Evolutionary conservation across 2,329 filamentous ascomycete species (phyloP).

Genomic region (Remersonia thermophila): DNA sequence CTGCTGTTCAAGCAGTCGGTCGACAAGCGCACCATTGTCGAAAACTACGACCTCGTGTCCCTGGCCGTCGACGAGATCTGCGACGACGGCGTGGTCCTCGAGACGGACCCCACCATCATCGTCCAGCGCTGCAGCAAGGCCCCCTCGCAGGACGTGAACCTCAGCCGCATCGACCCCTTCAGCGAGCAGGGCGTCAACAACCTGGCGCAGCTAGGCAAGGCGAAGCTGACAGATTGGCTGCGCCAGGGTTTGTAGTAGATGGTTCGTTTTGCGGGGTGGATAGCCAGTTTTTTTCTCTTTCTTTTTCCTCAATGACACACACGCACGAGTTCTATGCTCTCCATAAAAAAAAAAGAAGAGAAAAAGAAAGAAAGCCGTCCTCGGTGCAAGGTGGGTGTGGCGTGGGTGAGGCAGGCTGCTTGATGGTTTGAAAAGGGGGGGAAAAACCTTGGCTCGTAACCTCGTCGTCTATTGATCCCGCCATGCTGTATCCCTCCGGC

Average conservation of each 20-base stretch:
- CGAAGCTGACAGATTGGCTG: conserved; percentile 81
- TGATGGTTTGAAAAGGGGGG: no score
- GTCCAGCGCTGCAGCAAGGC: conserved; percentile 86
- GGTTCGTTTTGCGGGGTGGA: no score
- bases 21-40: conserved; percentile 93
- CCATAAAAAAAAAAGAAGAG: no score
- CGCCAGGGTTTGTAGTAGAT: conserved; percentile 52
- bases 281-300: background rate
- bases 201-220: conserved; percentile 84
- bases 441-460: no score
- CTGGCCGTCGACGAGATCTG: conserved; percentile 92
- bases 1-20: conserved; percentile 94
- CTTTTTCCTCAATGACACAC: background rate
- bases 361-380: no score
- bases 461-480: no score
- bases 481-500: no score
- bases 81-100: conserved; percentile 90
- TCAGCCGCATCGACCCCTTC: conserved; percentile 79
- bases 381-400: no score
- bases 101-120: conserved; percentile 92
- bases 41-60: conserved; percentile 95
- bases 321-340: no score
- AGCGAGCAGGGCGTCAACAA: conserved; percentile 94
- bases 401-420: no score
- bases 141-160: conserved; percentile 78